phyloP scores from a whole-genome alignment of 768 basidiomycete species.

The Nidularia pulvinata region DNA sequence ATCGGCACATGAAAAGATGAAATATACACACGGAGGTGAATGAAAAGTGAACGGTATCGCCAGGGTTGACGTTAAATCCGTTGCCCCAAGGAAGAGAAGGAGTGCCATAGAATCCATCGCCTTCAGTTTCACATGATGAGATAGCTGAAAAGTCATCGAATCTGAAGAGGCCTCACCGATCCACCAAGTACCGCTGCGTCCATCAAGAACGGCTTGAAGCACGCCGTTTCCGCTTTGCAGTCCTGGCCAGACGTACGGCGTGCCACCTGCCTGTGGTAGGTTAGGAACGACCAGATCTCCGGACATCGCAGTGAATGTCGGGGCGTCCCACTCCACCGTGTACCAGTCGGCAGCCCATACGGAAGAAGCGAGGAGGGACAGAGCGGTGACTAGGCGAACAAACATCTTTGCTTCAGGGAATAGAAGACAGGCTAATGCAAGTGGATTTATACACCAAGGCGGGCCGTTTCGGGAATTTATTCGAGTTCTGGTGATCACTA shows the following conservation, averaged over 20 bases:
- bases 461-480: too few species aligned
- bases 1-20: too few species aligned
- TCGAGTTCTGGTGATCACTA: too few species aligned
- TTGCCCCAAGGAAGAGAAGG: constrained; percentile 23
- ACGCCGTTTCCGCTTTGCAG: constrained; percentile 21
- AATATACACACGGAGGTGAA: constrained; percentile 9
- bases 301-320: constrained; percentile 18
- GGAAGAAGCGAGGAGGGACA: constrained; percentile 5
- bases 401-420: constrained; percentile 1
- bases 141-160: neutral
- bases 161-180: constrained; percentile 11
- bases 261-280: constrained; percentile 17
- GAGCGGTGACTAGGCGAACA: constrained; percentile 1
- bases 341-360: constrained; percentile 19
- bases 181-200: constrained; percentile 22
- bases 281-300: constrained; percentile 20
- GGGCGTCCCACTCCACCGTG: constrained; percentile 22
- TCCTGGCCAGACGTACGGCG: constrained; percentile 23
- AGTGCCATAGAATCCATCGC: constrained; percentile 22
- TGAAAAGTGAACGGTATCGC: constrained; percentile 18
- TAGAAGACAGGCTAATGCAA: too few species aligned
- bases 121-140: constrained; percentile 1
- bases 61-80: constrained; percentile 22
- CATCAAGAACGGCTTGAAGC: constrained; percentile 21
- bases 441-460: too few species aligned